Percentiles rank a stretch among this genome's conserved stretches.
phyloP scores from a whole-genome alignment of 2,329 filamentous ascomycete species.

The Ophiocordyceps robertsii region DNA sequence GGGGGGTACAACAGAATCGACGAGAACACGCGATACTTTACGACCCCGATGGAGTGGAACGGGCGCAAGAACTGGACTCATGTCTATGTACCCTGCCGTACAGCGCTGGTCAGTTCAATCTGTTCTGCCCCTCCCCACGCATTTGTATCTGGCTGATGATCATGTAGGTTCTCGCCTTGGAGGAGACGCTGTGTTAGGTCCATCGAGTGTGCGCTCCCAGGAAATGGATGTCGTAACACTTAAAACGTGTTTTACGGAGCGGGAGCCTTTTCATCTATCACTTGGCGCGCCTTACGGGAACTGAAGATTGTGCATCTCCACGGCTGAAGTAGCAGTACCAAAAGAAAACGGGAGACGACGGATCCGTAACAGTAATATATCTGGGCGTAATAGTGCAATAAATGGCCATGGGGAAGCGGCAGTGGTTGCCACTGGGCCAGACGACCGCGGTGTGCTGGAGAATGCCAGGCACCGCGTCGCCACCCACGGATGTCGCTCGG shows the following conservation, averaged over 20 bases:
- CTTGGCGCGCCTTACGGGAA: not conserved
- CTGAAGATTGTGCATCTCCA: not conserved
- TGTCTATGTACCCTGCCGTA: conserved; percentile 75
- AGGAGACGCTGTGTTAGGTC: conserved; percentile 9
- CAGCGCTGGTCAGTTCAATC: conserved; percentile 56
- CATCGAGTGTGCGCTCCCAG: not conserved
- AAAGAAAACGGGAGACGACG: not conserved
- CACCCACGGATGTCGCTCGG: too few relatives aligned
- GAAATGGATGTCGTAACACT: too few relatives aligned
- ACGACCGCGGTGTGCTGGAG: too few relatives aligned
- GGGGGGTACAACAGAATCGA: conserved; percentile 72
- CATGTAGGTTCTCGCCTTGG: conserved; percentile 37
- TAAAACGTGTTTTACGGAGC: too few relatives aligned
- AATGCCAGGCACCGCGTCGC: too few relatives aligned
- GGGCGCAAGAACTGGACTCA: conserved; percentile 80
- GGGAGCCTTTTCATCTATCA: too few relatives aligned
- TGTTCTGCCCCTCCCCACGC: too few relatives aligned
- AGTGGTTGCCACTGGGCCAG: too few relatives aligned
- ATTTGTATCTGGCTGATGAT: not conserved
- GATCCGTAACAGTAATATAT: not conserved
- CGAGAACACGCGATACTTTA: conserved; percentile 78
- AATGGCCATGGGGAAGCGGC: too few relatives aligned
- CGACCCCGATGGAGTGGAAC: conserved; percentile 84
- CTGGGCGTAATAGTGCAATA: too few relatives aligned
- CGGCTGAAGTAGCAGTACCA: not conserved